A percentile compares a stretch with the other conserved stretches of the same genome.
Conservation (phyloP, 164 flowering plant genomes). For the Sedum album region DNA sequence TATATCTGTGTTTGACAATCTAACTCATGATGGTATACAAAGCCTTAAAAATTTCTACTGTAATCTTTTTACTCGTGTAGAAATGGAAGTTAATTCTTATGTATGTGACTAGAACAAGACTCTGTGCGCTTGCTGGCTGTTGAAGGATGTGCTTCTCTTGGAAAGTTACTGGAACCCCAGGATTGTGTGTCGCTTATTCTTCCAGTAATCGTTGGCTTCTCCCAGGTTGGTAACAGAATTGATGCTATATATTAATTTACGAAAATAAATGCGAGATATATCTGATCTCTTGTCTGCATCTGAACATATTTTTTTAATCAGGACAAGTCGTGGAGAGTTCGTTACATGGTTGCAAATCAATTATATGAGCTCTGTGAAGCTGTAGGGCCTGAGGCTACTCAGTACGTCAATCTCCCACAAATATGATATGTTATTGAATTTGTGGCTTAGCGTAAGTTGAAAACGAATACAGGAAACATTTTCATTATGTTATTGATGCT, state of each 20-base stretch:
- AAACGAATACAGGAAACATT: background rate
- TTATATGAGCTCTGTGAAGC: constrained; percentile 97
- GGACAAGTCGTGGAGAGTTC: constrained; percentile 99
- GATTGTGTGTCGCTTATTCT: constrained; percentile 89
- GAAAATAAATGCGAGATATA: background rate
- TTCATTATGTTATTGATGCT: background rate
- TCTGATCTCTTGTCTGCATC: background rate
- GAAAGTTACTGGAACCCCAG: constrained; percentile 85
- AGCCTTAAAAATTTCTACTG: background rate
- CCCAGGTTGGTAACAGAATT: too few species aligned
- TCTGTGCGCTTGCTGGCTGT: constrained; percentile 94
- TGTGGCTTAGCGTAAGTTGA: background rate
- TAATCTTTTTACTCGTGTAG: background rate
- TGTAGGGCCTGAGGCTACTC: constrained; percentile 92
- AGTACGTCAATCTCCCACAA: constrained; percentile 26
- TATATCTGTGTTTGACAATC: constrained; percentile 85
- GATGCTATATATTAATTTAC: background rate
- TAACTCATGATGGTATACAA: constrained; percentile 87
- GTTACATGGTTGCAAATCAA: constrained; percentile 97
- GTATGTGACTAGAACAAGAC: constrained; percentile 66
- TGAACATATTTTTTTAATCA: constrained; percentile 17
- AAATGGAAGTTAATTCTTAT: background rate
- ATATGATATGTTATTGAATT: background rate
- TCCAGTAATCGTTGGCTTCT: constrained; percentile 88
- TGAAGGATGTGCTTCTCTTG: constrained; percentile 96